Percentiles rank a stretch among this genome's conserved stretches.
Conservation (phyloP, 352 stramenopile genomes). For the Plasmopara muralis region DNA sequence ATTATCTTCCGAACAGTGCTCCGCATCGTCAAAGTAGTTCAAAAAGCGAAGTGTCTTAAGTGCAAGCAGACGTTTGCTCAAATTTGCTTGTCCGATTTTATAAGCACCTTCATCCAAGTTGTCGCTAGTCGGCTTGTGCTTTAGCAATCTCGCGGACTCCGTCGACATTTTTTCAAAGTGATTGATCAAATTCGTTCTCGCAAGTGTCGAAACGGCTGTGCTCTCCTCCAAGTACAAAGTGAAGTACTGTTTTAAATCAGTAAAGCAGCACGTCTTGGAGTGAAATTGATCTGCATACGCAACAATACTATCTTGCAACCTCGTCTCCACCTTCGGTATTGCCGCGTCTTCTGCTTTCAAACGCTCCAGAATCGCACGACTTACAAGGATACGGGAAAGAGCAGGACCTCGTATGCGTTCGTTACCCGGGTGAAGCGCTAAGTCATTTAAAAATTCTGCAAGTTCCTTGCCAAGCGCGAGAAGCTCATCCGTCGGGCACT, state of each 20-base stretch:
- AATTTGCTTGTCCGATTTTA: conserved; percentile 37
- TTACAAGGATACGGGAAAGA: conserved; percentile 59
- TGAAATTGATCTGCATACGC: conserved; percentile 64
- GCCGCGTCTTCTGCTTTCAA: conserved; percentile 21
- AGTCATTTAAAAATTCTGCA: conserved; percentile 31
- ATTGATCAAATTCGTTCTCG: conserved; percentile 32
- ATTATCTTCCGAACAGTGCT: conserved; percentile 20
- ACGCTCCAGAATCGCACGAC: conserved; percentile 37
- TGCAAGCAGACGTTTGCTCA: conserved; percentile 53
- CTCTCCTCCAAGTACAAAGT: conserved; percentile 34
- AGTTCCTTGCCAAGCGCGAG: conserved; percentile 26
- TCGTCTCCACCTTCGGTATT: conserved; percentile 30
- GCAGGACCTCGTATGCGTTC: conserved; percentile 54
- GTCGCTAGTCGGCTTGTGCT: conserved; percentile 14
- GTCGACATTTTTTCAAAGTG: conserved; percentile 33
- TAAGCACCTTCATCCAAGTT: conserved; percentile 23
- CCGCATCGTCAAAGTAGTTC: conserved; percentile 30
- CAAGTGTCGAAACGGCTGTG: conserved; percentile 23
- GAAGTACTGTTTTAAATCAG: conserved; percentile 78
- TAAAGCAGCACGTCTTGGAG: conserved; percentile 81
- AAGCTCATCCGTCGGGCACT: conserved; percentile 10
- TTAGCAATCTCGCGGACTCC: conserved; percentile 14
- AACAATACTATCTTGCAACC: conserved; percentile 43
- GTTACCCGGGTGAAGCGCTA: conserved; percentile 44
- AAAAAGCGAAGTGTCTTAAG: conserved; percentile 74